Conservation (phyloP, 23 red algal genomes). For the Gracilaria gracilis region DNA sequence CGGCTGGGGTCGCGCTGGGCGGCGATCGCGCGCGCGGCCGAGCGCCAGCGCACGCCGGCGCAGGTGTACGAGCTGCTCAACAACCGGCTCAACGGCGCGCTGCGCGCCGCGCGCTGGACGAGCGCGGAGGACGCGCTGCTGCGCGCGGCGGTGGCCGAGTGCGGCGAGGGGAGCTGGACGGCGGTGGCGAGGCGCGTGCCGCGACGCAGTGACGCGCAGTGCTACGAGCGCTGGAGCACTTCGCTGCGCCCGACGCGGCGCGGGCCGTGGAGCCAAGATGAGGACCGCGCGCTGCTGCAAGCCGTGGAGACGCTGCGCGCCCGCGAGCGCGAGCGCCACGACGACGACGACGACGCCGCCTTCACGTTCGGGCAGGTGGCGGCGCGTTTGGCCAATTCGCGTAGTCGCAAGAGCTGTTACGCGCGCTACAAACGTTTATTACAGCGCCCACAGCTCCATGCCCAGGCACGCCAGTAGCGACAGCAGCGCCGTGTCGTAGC, state of each 20-base stretch:
- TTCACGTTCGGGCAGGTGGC: slow-evolving; percentile 12
- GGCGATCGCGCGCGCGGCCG: background rate
- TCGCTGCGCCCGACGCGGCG: background rate
- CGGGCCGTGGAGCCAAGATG: background rate
- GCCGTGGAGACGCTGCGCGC: background rate
- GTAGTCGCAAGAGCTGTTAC: slow-evolving; percentile 21
- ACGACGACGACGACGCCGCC: background rate
- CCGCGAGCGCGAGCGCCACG: background rate
- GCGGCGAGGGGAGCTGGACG: background rate
- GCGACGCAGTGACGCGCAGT: slow-evolving; percentile 6
- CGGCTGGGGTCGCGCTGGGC: background rate
- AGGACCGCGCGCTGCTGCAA: background rate
- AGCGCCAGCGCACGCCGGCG: background rate
- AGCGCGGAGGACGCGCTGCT: background rate
- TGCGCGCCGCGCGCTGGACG: background rate
- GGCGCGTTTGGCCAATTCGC: background rate
- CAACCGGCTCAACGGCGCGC: background rate
- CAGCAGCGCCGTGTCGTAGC: slow-evolving; percentile 1
- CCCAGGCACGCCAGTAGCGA: background rate
- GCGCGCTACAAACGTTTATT: slow-evolving; percentile 1
- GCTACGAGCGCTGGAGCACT: slow-evolving; percentile 1
- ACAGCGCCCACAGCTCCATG: background rate
- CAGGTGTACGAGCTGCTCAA: slow-evolving; percentile 26
- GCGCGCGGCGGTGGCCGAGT: background rate
- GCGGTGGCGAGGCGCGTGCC: background rate